Percentiles rank a stretch among this genome's conserved stretches.
phyloP scores from a whole-genome alignment of 768 basidiomycete genomes.

The Gyrodon lividus region DNA sequence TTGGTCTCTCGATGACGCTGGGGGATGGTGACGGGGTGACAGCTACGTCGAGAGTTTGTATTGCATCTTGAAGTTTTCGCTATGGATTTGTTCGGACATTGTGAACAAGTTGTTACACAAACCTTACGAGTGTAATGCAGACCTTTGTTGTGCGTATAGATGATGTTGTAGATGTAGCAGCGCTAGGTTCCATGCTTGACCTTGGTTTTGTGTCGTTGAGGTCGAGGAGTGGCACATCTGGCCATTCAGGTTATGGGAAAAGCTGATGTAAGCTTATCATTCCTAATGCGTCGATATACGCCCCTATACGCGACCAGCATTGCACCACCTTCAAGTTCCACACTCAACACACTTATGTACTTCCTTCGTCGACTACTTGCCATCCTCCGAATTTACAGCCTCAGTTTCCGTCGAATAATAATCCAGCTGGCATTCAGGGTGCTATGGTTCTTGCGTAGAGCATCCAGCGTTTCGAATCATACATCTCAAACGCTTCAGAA shows the following conservation, averaged over 20 bases:
- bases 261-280: too few species aligned
- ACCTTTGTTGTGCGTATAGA: slow-evolving; percentile 46
- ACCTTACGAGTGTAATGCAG: neutral
- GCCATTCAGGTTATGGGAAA: too few species aligned
- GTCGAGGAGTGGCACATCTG: too few species aligned
- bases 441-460: neutral
- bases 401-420: neutral
- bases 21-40: slow-evolving; percentile 39
- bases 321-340: too few species aligned
- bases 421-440: neutral
- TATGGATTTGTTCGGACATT: slow-evolving; percentile 22
- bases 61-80: slow-evolving; percentile 83
- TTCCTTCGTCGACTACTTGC: neutral
- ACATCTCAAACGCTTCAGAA: neutral
- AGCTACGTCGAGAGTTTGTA: slow-evolving; percentile 67
- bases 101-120: neutral
- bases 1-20: slow-evolving; percentile 29
- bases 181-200: slow-evolving; percentile 13
- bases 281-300: too few species aligned
- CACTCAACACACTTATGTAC: too few species aligned
- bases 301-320: too few species aligned
- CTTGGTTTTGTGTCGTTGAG: too few species aligned
- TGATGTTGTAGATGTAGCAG: slow-evolving; percentile 14
- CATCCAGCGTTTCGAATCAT: neutral
- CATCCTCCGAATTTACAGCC: neutral